These are phyloP conservation scores for Beauveria bassiana DNA, from an alignment of 2,329 filamentous ascomycete species.

Conservation along the genomic window DNA sequence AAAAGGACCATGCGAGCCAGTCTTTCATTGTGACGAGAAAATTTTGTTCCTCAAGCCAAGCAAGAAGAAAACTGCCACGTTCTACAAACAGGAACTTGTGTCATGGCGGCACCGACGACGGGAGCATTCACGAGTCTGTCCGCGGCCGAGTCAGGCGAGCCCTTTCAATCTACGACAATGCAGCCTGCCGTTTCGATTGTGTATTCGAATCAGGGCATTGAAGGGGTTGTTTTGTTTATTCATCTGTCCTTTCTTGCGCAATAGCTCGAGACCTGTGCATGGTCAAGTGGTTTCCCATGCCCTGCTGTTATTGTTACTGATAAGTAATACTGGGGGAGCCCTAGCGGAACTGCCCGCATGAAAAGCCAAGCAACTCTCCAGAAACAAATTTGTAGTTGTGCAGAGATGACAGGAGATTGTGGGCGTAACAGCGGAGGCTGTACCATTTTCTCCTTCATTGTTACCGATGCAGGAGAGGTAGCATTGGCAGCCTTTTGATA, in stretches of 20 bases:
- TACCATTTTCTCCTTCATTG: background rate
- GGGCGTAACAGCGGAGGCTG: background rate
- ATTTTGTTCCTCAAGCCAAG: background rate
- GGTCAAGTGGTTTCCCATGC: background rate
- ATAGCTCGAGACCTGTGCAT: background rate
- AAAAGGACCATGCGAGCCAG: background rate
- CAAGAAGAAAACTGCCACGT: background rate
- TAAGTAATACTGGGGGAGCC: background rate
- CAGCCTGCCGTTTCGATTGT: background rate
- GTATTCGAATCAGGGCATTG: background rate
- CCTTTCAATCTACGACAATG: background rate
- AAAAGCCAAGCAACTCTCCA: background rate
- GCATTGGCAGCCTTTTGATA: background rate
- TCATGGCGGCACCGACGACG: background rate
- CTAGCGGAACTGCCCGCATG: background rate
- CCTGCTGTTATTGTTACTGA: no score
- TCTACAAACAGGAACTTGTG: background rate
- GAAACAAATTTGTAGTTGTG: background rate
- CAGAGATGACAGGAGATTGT: background rate
- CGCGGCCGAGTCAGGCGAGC: no score
- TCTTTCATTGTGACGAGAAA: background rate
- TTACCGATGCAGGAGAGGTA: background rate
- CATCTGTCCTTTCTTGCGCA: background rate
- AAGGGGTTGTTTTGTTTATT: background rate
- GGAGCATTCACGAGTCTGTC: background rate